Evolutionary conservation across 2,329 filamentous ascomycete genomes (phyloP).

Genomic region (Lachnellula suecica): DNA sequence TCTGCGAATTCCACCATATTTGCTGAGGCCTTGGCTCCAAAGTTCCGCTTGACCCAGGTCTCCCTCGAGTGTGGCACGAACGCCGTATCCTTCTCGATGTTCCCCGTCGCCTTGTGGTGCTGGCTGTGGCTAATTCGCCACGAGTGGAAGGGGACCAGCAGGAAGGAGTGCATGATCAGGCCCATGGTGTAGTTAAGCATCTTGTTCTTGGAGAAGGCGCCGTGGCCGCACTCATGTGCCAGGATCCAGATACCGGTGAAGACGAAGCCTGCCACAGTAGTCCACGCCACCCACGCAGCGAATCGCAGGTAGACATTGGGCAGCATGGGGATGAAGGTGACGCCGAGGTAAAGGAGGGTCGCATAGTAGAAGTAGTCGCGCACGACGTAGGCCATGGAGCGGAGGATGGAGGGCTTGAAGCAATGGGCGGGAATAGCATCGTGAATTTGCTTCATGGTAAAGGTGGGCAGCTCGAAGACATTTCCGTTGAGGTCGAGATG

Average conservation of each 20-base stretch:
- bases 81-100: conserved; percentile 67
- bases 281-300: conserved; percentile 58
- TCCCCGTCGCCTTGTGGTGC: conserved; percentile 67
- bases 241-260: conserved; percentile 72
- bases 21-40: conserved; percentile 27
- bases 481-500: conserved; percentile 35
- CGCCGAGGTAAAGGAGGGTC: conserved; percentile 45
- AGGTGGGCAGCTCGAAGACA: conserved; percentile 33
- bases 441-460: conserved; percentile 36
- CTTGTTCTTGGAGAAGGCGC: conserved; percentile 60
- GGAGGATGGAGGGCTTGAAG: conserved; percentile 56
- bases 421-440: conserved; percentile 60
- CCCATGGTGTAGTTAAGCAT: conserved; percentile 62
- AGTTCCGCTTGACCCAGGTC: conserved; percentile 29
- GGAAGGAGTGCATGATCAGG: conserved; percentile 62
- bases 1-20: conserved; percentile 44
- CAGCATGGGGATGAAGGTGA: conserved; percentile 53
- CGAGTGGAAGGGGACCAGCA: conserved; percentile 70
- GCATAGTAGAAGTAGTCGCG: conserved; percentile 55
- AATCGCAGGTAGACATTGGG: conserved; percentile 45
- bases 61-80: conserved; percentile 54
- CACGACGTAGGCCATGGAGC: conserved; percentile 56
- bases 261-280: conserved; percentile 64
- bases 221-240: conserved; percentile 71
- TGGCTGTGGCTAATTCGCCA: conserved; percentile 71